These are phyloP conservation scores for Lentinula edodes DNA, from an alignment of 768 basidiomycete genomes.

Conservation along the genomic window DNA sequence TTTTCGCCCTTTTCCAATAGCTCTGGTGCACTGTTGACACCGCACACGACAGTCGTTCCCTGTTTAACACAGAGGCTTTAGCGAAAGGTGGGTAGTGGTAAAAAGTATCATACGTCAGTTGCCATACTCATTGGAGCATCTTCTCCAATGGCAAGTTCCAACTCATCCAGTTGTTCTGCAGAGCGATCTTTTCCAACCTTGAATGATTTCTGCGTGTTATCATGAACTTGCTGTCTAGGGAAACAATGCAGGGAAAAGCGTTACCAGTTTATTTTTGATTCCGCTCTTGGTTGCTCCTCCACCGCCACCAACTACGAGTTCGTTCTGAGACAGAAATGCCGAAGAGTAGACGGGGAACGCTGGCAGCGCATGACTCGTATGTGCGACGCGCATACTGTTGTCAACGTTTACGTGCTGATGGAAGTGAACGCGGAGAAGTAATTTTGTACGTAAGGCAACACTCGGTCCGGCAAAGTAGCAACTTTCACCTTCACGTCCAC, in stretches of 20 bases:
- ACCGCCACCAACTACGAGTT: conserved; percentile 84
- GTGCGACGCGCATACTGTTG: conserved; percentile 66
- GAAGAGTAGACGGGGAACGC: conserved; percentile 88
- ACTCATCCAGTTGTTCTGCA: conserved; percentile 57
- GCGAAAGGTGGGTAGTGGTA: neutral
- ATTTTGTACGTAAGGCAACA: neutral
- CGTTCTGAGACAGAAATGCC: conserved; percentile 66
- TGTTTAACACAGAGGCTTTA: conserved; percentile 12
- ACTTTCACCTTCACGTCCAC: neutral
- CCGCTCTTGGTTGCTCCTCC: conserved; percentile 83
- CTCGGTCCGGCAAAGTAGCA: neutral
- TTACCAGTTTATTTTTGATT: conserved; percentile 89
- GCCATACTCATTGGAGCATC: conserved; percentile 98
- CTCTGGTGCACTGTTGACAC: conserved; percentile 76
- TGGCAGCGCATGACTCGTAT: conserved; percentile 71
- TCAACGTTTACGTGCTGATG: neutral
- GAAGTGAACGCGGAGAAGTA: neutral
- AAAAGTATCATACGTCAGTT: conserved; percentile 39
- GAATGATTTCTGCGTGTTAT: conserved; percentile 56
- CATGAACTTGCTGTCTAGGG: neutral
- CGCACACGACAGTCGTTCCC: conserved; percentile 65
- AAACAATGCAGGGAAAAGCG: conserved; percentile 20
- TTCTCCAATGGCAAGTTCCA: conserved; percentile 73
- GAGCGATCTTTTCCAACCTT: conserved; percentile 46
- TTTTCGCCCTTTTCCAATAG: conserved; percentile 63